Evolutionary conservation across 805 yeast genomes (phyloP).

Genomic region (Barnettozyma populi): DNA sequence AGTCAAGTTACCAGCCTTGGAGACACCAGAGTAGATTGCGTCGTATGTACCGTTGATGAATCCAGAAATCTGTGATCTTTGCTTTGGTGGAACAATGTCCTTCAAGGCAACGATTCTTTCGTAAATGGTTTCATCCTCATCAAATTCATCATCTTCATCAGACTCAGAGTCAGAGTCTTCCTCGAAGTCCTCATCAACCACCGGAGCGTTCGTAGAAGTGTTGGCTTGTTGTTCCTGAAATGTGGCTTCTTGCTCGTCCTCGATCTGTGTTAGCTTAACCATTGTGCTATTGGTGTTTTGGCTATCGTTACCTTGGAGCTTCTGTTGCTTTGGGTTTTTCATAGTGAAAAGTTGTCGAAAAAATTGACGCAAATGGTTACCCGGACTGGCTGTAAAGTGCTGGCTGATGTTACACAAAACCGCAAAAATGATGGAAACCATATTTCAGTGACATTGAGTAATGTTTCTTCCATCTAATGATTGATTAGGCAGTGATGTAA

Average conservation of each 20-base stretch:
- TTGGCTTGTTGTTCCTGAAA: constrained; percentile 27
- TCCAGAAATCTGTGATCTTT: constrained; percentile 48
- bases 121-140: constrained; percentile 74
- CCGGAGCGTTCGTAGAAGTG: constrained; percentile 31
- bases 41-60: constrained; percentile 30
- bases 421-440: not conserved
- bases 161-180: constrained; percentile 34
- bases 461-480: not conserved
- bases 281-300: constrained; percentile 29
- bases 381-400: not conserved
- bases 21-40: constrained; percentile 41
- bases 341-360: constrained; percentile 3
- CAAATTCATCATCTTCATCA: constrained; percentile 29
- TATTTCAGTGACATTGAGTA: too few relatives aligned
- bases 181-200: constrained; percentile 42
- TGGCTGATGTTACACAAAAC: not conserved
- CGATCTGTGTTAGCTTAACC: constrained; percentile 74
- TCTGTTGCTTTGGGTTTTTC: not conserved
- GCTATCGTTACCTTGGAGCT: not conserved
- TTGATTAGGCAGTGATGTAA: too few relatives aligned
- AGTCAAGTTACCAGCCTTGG: constrained; percentile 66
- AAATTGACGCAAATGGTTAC: not conserved
- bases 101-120: constrained; percentile 90
- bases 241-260: constrained; percentile 41
- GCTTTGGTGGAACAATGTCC: constrained; percentile 86